Evolutionary conservation across 768 basidiomycete genomes (phyloP).

Genomic region (Daedaleopsis sinensis): DNA sequence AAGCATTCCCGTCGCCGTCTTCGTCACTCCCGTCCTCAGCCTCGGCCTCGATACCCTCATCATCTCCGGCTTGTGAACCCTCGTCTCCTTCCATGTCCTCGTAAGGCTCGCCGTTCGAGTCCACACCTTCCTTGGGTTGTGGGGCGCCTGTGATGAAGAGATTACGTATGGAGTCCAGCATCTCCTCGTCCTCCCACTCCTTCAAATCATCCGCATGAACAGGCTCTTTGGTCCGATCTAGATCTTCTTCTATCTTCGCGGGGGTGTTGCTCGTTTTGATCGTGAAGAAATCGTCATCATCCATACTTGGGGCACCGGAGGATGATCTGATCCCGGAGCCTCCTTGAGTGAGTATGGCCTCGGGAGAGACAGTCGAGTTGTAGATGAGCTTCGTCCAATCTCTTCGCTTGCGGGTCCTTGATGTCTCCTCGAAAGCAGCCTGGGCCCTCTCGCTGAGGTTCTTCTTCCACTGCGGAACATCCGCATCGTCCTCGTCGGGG

Average conservation of each 20-base stretch:
- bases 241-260: conserved; percentile 46
- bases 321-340: conserved; percentile 2
- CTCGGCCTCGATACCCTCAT: conserved; percentile 41
- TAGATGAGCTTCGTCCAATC: conserved; percentile 92
- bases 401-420: conserved; percentile 45
- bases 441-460: conserved; percentile 58
- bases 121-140: conserved; percentile 38
- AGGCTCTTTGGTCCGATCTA: conserved; percentile 73
- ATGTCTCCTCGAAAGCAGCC: conserved; percentile 44
- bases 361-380: conserved; percentile 62
- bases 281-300: conserved; percentile 78
- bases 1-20: conserved; percentile 34
- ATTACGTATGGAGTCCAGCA: conserved; percentile 83
- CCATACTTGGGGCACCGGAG: conserved; percentile 36
- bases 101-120: conserved; percentile 42
- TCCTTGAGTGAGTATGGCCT: conserved; percentile 53
- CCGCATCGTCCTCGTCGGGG: conserved; percentile 38
- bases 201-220: conserved; percentile 53
- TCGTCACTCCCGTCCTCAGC: conserved; percentile 38
- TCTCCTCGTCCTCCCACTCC: conserved; percentile 84
- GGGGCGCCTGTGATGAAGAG: conserved; percentile 86
- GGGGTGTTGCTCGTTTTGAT: conserved; percentile 46
- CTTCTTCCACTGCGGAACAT: conserved; percentile 74
- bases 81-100: conserved; percentile 38
- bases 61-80: conserved; percentile 33